Conservation (phyloP, 768 basidiomycete genomes). For the Lactifluus piperatus region DNA sequence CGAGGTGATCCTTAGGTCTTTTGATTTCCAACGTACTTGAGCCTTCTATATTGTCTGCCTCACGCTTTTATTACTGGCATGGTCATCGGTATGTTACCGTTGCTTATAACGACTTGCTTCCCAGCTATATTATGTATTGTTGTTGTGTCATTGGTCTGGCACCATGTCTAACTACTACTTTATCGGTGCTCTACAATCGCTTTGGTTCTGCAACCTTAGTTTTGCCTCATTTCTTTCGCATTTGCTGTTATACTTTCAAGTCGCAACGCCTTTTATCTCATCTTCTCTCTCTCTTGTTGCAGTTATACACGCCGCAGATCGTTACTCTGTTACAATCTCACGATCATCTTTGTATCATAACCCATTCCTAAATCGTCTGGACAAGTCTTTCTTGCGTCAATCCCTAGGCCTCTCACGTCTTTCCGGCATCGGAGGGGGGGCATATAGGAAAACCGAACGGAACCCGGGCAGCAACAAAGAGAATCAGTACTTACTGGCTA, state of each 20-base stretch:
- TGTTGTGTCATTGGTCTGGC: neutral
- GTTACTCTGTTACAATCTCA: constrained; percentile 9
- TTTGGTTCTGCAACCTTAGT: neutral
- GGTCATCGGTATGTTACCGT: neutral
- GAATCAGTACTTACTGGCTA: no score
- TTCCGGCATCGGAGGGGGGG: neutral
- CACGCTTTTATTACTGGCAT: neutral
- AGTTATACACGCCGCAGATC: constrained; percentile 1
- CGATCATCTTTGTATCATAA: constrained; percentile 8
- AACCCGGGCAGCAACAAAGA: no score
- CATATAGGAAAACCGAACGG: neutral
- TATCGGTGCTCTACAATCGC: neutral
- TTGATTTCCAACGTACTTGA: neutral
- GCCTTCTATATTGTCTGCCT: neutral
- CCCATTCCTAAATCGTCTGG: neutral
- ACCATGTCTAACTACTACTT: constrained; percentile 5
- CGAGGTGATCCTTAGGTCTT: constrained; percentile 9
- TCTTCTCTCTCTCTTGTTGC: neutral
- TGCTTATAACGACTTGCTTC: neutral
- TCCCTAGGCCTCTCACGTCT: neutral
- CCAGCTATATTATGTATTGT: neutral
- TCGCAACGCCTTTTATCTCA: neutral
- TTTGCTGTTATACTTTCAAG: neutral
- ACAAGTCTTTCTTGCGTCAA: neutral
- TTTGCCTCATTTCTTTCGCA: neutral